A percentile compares a stretch with the other conserved stretches of the same genome.
Evolutionary conservation across 2,329 filamentous ascomycete genomes (phyloP).

Genomic region (Metarhizium robertsii): DNA sequence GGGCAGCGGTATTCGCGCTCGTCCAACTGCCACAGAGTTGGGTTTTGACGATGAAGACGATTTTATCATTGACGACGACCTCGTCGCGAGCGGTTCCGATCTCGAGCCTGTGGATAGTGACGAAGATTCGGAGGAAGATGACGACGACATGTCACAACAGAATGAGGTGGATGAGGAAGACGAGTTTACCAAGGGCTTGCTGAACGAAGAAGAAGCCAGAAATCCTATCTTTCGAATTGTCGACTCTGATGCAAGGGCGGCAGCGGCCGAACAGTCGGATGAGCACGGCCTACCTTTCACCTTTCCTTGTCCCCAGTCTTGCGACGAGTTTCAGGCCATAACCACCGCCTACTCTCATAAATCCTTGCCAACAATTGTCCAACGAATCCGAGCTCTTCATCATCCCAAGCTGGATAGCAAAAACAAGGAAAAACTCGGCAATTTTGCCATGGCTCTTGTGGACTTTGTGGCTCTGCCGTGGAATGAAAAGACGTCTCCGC

Average conservation of each 20-base stretch:
- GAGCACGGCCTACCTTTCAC: slow-evolving; percentile 65
- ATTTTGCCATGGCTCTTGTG: slow-evolving; percentile 58
- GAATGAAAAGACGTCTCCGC: slow-evolving; percentile 32
- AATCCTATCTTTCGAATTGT: slow-evolving; percentile 39
- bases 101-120: slow-evolving; percentile 48
- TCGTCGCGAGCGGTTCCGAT: slow-evolving; percentile 74
- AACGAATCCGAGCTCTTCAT: slow-evolving; percentile 85
- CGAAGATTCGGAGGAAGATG: slow-evolving; percentile 36
- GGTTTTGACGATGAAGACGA: slow-evolving; percentile 91
- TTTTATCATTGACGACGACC: slow-evolving; percentile 80
- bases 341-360: slow-evolving; percentile 51
- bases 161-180: slow-evolving; percentile 44
- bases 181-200: slow-evolving; percentile 63
- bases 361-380: slow-evolving; percentile 69
- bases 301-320: slow-evolving; percentile 73
- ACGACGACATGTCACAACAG: slow-evolving; percentile 31
- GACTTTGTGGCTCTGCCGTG: slow-evolving; percentile 48
- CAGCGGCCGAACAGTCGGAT: slow-evolving; percentile 28
- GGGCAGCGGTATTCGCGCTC: slow-evolving; percentile 47
- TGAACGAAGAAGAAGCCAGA: slow-evolving; percentile 48
- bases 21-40: slow-evolving; percentile 49
- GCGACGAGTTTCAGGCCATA: slow-evolving; percentile 63
- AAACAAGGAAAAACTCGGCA: slow-evolving; percentile 74
- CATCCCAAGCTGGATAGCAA: slow-evolving; percentile 76
- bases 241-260: slow-evolving; percentile 31